Evolutionary conservation across 495 filamentous ascomycete species (phyloP).

Genomic region (Podospora pseudoanserina): DNA sequence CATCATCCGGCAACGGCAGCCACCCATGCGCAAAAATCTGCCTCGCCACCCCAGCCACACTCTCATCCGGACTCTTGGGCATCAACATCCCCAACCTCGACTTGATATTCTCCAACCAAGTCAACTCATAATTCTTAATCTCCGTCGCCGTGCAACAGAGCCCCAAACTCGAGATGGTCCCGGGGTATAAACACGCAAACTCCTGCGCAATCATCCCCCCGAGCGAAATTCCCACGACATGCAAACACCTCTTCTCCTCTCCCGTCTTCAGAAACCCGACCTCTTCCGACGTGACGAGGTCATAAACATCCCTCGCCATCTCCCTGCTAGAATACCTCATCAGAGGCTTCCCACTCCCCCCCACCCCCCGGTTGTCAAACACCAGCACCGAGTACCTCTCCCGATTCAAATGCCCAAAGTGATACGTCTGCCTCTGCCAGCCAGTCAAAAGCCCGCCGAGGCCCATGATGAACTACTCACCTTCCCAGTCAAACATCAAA

Average conservation of each 20-base stretch:
- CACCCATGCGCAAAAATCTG: conserved; percentile 60
- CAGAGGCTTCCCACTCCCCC: conserved; percentile 69
- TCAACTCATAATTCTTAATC: conserved; percentile 56
- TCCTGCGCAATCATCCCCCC: conserved; percentile 92
- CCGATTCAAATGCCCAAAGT: conserved; percentile 69
- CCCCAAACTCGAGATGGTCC: conserved; percentile 59
- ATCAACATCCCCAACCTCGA: conserved; percentile 66
- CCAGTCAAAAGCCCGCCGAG: conserved; percentile 57
- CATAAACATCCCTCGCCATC: conserved; percentile 71
- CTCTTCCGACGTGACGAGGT: conserved; percentile 56
- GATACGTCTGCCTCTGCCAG: conserved; percentile 73
- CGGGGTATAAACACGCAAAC: conserved; percentile 59
- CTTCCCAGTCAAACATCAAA: not conserved
- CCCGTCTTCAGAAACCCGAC: conserved; percentile 58
- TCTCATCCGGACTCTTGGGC: conserved; percentile 61
- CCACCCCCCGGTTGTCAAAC: conserved; percentile 78
- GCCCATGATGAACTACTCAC: conserved; percentile 57
- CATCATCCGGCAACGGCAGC: conserved; percentile 59
- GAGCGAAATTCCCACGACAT: conserved; percentile 72
- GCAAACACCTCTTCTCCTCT: conserved; percentile 42
- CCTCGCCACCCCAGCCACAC: conserved; percentile 45
- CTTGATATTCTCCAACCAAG: conserved; percentile 57
- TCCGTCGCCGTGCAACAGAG: conserved; percentile 70
- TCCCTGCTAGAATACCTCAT: conserved; percentile 67
- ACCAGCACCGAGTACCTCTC: conserved; percentile 66